phyloP scores from a whole-genome alignment of 768 basidiomycete genomes.

The Gymnopilus dilepis region DNA sequence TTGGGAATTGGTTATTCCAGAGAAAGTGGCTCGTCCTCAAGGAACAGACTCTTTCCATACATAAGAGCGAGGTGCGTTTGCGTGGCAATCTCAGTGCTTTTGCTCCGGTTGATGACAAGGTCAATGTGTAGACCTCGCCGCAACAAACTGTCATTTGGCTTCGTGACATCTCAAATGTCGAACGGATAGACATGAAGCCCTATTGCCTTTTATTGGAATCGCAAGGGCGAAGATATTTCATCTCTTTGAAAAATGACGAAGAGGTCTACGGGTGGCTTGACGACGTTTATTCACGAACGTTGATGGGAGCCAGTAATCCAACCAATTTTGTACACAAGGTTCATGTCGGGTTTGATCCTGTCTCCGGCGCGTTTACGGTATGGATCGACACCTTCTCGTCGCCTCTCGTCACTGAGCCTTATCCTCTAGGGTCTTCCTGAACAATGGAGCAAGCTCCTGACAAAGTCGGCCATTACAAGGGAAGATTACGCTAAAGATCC shows the following conservation, averaged over 20 bases:
- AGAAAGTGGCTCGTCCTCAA: constrained; percentile 89
- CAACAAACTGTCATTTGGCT: constrained; percentile 68
- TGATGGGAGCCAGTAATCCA: constrained; percentile 92
- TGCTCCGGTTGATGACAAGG: constrained; percentile 12
- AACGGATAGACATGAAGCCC: constrained; percentile 92
- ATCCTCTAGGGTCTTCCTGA: constrained; percentile 87
- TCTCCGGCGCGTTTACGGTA: constrained; percentile 93
- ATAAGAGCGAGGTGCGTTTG: constrained; percentile 90
- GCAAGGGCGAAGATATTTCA: constrained; percentile 79
- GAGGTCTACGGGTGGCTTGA: constrained; percentile 99
- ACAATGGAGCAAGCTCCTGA: constrained; percentile 97
- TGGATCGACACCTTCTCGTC: constrained; percentile 35
- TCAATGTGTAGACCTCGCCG: constrained; percentile 48
- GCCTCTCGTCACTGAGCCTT: constrained; percentile 7
- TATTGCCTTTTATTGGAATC: constrained; percentile 91
- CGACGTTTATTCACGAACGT: constrained; percentile 89
- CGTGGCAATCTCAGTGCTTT: too few relatives aligned
- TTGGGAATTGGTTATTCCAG: constrained; percentile 91
- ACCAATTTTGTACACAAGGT: constrained; percentile 99
- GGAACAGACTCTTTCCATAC: constrained; percentile 78
- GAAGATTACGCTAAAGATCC: constrained; percentile 98
- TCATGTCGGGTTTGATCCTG: constrained; percentile 95
- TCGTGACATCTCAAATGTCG: constrained; percentile 83
- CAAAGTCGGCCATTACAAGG: constrained; percentile 95
- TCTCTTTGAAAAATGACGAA: constrained; percentile 90